Percentiles rank a stretch among this genome's conserved stretches.
These are phyloP conservation scores for Kurtzmaniella fragi DNA, from an alignment of 805 yeast genomes.

Conservation along the genomic window DNA sequence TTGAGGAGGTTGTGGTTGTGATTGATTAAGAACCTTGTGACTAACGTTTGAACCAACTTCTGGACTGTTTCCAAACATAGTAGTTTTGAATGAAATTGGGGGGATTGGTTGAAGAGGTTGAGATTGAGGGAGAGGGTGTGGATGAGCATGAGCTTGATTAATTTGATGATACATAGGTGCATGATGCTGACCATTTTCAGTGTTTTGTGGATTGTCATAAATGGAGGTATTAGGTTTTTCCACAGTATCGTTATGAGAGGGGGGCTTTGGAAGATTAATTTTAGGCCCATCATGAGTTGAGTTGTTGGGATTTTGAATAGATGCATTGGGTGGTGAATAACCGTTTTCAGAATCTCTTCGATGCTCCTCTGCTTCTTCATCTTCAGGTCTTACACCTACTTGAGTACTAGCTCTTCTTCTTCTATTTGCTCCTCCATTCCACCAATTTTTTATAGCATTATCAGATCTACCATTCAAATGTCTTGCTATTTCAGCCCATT, in stretches of 20 bases:
- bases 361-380: constrained; percentile 1
- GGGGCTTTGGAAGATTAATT: too few relatives aligned
- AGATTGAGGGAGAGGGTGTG: background rate
- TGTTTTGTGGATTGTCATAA: too few relatives aligned
- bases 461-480: constrained; percentile 86
- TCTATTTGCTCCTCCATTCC: constrained; percentile 92
- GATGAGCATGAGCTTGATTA: too few relatives aligned
- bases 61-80: constrained; percentile 27
- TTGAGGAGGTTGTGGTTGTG: background rate
- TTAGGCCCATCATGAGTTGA: background rate
- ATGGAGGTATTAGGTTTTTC: too few relatives aligned
- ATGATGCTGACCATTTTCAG: background rate
- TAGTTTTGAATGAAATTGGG: constrained; percentile 36
- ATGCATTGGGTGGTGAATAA: too few relatives aligned
- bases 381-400: constrained; percentile 10
- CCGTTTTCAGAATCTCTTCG: too few relatives aligned
- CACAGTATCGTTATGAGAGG: too few relatives aligned
- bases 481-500: constrained; percentile 92
- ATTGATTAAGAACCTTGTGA: constrained; percentile 1
- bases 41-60: background rate
- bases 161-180: background rate
- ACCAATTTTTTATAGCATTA: constrained; percentile 91
- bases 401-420: constrained; percentile 48
- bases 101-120: constrained; percentile 12
- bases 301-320: too few relatives aligned